Percentiles rank a stretch among this genome's conserved stretches.
These are phyloP conservation scores for Ogataea polymorpha DNA, from an alignment of 805 yeast genomes.

Conservation along the genomic window DNA sequence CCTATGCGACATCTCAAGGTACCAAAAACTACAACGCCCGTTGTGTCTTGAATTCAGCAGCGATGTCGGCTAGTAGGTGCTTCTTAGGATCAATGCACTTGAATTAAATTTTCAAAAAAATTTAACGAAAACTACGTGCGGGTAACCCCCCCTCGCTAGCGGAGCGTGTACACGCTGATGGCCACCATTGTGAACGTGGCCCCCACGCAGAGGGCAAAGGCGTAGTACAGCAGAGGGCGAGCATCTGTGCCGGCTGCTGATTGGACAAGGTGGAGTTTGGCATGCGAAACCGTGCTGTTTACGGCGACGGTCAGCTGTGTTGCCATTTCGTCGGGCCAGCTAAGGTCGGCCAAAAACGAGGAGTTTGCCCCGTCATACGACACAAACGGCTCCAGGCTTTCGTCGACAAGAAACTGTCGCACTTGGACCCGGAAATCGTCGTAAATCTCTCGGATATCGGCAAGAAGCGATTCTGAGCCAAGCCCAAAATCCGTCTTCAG, in stretches of 20 bases:
- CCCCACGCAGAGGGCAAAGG: neutral
- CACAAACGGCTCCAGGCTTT: neutral
- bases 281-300: constrained; percentile 2
- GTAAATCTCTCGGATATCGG: neutral
- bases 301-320: neutral
- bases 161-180: constrained; percentile 1
- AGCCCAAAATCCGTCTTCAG: neutral
- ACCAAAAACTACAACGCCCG: constrained; percentile 2
- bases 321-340: neutral
- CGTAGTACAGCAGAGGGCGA: constrained; percentile 3
- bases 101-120: constrained; percentile 5
- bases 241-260: neutral
- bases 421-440: neutral
- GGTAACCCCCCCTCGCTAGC: constrained; percentile 4
- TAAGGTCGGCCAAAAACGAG: constrained; percentile 1
- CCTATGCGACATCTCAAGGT: constrained; percentile 34
- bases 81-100: constrained; percentile 5
- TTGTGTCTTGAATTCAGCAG: neutral
- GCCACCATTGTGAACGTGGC: neutral
- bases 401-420: neutral
- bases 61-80: neutral
- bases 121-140: constrained; percentile 6
- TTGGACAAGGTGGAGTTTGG: neutral
- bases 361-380: neutral
- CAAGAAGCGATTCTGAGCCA: neutral